Percentiles rank a stretch among this genome's conserved stretches.
Evolutionary conservation across 1,284 basidiomycete species (phyloP).

Genomic region (Papiliotrema nemorosa): DNA sequence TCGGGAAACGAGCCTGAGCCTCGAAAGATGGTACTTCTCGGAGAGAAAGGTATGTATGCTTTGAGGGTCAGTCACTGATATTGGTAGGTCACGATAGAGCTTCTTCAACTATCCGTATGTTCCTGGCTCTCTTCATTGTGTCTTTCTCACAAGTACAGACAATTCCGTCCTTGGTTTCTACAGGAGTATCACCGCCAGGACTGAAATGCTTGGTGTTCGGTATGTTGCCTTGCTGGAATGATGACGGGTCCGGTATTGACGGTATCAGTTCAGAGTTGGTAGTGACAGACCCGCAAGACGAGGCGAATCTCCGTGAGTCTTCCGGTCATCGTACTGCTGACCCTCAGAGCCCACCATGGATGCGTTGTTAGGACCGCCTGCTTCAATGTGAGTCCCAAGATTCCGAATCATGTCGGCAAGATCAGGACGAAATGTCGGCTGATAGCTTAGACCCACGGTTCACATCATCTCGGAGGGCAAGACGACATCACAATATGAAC

Average conservation of each 20-base stretch:
- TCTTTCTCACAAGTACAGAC: background rate
- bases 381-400: background rate
- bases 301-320: background rate
- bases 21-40: background rate
- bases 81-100: background rate
- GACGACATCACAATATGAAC: background rate
- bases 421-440: no score
- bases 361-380: background rate
- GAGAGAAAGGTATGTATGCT: background rate
- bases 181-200: background rate
- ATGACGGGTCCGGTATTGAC: background rate
- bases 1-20: no score
- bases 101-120: background rate
- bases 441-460: background rate
- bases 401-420: background rate
- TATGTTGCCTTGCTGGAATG: background rate
- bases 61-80: background rate
- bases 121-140: background rate
- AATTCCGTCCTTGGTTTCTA: constrained; percentile 1
- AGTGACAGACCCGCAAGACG: background rate
- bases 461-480: background rate
- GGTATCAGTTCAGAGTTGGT: background rate
- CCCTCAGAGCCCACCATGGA: background rate
- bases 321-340: background rate
- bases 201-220: background rate